Base-by-base conservation (phyloP, 176 grass and related monocot genomes). In the Aegilops umbellulata region DNA sequence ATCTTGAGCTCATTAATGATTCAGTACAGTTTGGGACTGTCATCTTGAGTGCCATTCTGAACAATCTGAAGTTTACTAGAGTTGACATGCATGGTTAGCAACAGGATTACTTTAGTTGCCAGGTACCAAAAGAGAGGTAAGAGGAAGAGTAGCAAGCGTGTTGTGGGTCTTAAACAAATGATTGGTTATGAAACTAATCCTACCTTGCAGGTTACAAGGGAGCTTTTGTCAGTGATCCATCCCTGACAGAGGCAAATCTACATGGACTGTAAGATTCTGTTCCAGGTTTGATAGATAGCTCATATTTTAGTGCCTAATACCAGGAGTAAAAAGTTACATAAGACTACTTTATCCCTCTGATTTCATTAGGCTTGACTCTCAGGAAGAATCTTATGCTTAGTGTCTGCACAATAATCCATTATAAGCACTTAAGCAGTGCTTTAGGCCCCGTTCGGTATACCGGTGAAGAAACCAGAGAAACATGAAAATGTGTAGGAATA, bases 151-250 rank as follows among this genome's bases (percentile, higher is more conserved):
- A 80, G 67, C 75, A 87, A 76, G 27, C 16, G 85, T 87, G 75
- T 10, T 60, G 34, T 83, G 67, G 70, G 75, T 87, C 81, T 69
- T 84, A 81, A 87, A 88, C 89, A 87, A 87, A 84, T 87, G 75
- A 41, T 78, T 80, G 60, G 35, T 58, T 67, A 61, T 19, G 44
- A 76, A 64, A 62, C 27, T 63, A 80, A 69, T 76, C 76, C 80
- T 47, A 81, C 64, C 47, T 53, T 76, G 69, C 80, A 69, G 62
- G 31, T 76, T 47, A 76, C 78, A 80, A 42, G 49, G 85, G 60
- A 91, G 76, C 69, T 80, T 76, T 73, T 84, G 61, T 62, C 76
- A 76, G 69, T 84, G 85, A 91, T 87, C 76, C 76, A 91, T 87
- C 76, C 76, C 80, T 87, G 57, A 29, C 29, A 86, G 17, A 77